Percentiles rank a stretch among this genome's conserved stretches.
Evolutionary conservation across 2,329 filamentous ascomycete genomes (phyloP).

Genomic region (Aspergillus novofumigatus): DNA sequence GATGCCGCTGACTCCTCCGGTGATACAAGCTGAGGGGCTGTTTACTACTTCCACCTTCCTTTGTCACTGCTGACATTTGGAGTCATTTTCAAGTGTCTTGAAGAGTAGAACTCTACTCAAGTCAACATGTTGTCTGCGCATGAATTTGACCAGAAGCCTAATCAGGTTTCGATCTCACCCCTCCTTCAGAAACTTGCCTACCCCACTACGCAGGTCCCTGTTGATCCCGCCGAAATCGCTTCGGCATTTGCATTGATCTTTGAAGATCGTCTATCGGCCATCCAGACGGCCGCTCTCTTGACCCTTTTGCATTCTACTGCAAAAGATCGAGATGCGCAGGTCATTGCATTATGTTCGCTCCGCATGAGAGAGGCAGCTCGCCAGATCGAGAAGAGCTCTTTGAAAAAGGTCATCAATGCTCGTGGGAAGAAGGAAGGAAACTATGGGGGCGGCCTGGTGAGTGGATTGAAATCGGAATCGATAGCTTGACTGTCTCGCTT

Average conservation of each 20-base stretch:
- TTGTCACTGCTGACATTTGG: background rate
- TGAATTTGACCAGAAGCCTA: slow-evolving; percentile 24
- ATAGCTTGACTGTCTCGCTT: background rate
- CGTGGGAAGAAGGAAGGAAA: slow-evolving; percentile 63
- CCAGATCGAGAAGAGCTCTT: slow-evolving; percentile 60
- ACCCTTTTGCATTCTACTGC: slow-evolving; percentile 90
- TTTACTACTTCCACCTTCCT: background rate
- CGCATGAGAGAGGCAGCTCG: slow-evolving; percentile 80
- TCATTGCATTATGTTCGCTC: slow-evolving; percentile 77
- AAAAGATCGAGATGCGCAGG: slow-evolving; percentile 76
- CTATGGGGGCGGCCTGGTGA: slow-evolving; percentile 79
- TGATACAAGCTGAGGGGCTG: background rate
- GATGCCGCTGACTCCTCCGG: slow-evolving; percentile 5
- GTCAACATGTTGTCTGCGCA: slow-evolving; percentile 22
- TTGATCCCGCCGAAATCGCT: slow-evolving; percentile 77
- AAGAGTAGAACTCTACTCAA: background rate
- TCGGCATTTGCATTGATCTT: slow-evolving; percentile 89
- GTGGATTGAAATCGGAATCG: slow-evolving; percentile 26
- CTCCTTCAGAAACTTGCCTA: slow-evolving; percentile 47
- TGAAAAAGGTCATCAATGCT: slow-evolving; percentile 58
- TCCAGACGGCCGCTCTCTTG: slow-evolving; percentile 80
- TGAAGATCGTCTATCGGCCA: slow-evolving; percentile 80
- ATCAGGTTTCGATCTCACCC: slow-evolving; percentile 44
- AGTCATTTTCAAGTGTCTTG: background rate
- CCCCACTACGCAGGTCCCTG: slow-evolving; percentile 43